Percentiles rank a stretch among this genome's conserved stretches.
These are phyloP conservation scores for Kwoniella botswanensis DNA, from an alignment of 768 basidiomycete genomes.

Conservation along the genomic window DNA sequence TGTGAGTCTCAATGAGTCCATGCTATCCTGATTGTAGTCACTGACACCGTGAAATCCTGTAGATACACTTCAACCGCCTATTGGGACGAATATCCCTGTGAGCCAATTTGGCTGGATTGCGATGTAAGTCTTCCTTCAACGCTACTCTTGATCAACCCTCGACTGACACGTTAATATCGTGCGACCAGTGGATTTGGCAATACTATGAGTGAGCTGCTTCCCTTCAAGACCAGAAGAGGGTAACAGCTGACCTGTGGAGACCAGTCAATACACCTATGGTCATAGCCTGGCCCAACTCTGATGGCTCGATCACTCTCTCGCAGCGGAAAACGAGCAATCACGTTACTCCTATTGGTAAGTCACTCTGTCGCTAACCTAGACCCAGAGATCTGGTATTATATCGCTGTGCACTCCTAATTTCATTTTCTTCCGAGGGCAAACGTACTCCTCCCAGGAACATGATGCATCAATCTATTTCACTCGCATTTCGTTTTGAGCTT, in stretches of 20 bases:
- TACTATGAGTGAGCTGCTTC: constrained; percentile 32
- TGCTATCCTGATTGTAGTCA: not conserved
- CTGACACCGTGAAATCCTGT: not conserved
- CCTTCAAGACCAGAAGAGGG: not conserved
- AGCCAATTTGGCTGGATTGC: constrained; percentile 44
- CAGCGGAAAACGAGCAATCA: constrained; percentile 67
- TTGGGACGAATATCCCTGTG: constrained; percentile 8
- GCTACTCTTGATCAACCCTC: too few species aligned
- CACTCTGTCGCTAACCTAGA: not conserved
- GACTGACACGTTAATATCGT: not conserved
- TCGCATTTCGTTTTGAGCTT: not conserved
- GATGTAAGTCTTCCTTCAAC: constrained; percentile 33
- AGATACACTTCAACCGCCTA: constrained; percentile 39
- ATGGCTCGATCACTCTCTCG: constrained; percentile 69
- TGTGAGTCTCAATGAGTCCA: constrained; percentile 27
- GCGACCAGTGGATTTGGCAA: constrained; percentile 39
- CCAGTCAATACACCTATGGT: constrained; percentile 64
- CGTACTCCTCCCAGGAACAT: too few species aligned
- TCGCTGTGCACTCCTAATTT: too few species aligned
- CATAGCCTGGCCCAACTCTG: constrained; percentile 72
- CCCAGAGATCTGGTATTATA: too few species aligned
- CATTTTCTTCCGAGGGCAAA: too few species aligned
- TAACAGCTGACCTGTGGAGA: not conserved
- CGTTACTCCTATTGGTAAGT: constrained; percentile 68
- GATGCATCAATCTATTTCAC: too few species aligned